Percentiles rank a stretch among this genome's conserved stretches.
phyloP scores from a whole-genome alignment of 2,329 filamentous ascomycete genomes.

The Alternaria arborescens region DNA sequence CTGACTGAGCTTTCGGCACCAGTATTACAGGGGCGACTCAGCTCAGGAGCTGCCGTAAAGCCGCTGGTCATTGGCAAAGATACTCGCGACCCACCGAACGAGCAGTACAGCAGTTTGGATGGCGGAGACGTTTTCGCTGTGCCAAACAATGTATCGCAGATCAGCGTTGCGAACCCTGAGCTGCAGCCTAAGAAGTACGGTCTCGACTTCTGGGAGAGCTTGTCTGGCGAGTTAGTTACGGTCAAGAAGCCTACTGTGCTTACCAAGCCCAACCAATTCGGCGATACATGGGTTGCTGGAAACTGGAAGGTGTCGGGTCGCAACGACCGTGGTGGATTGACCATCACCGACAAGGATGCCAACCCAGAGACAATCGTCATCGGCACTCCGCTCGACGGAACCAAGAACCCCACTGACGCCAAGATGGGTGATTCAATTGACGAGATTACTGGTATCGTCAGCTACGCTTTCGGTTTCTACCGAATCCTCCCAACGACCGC shows the following conservation, averaged over 20 bases:
- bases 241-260: conserved; percentile 66
- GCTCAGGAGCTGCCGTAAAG: conserved; percentile 62
- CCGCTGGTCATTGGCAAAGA: conserved; percentile 69
- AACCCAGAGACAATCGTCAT: conserved; percentile 76
- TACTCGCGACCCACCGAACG: conserved; percentile 65
- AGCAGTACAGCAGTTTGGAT: conserved; percentile 69
- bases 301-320: conserved; percentile 69
- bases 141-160: conserved; percentile 67
- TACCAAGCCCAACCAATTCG: conserved; percentile 68
- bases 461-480: conserved; percentile 73
- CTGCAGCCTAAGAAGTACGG: conserved; percentile 70
- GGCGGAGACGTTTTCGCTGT: conserved; percentile 70
- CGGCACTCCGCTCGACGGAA: conserved; percentile 70
- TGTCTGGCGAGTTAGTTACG: conserved; percentile 73
- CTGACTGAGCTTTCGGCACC: conserved; percentile 70
- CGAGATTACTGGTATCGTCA: conserved; percentile 74
- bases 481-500: conserved; percentile 70
- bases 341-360: conserved; percentile 67
- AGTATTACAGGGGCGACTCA: conserved; percentile 62
- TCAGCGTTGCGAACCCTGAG: conserved; percentile 68
- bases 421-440: conserved; percentile 71
- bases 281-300: conserved; percentile 74
- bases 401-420: conserved; percentile 65
- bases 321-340: conserved; percentile 71
- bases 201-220: conserved; percentile 77